Evolutionary conservation across 768 basidiomycete genomes (phyloP).

Genomic region (Daedaleopsis sinensis): DNA sequence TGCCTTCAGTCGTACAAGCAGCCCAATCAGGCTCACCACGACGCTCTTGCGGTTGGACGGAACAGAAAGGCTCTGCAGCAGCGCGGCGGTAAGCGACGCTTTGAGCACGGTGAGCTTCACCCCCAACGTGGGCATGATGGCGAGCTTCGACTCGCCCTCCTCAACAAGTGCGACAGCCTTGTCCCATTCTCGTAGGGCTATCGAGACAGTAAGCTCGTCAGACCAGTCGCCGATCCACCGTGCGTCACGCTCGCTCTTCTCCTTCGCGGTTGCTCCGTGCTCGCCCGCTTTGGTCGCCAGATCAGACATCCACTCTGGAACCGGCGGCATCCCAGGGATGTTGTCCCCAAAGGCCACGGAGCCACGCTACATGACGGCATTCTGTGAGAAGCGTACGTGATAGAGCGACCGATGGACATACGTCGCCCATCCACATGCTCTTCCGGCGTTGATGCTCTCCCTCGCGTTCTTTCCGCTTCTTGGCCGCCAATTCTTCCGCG

Average conservation of each 20-base stretch:
- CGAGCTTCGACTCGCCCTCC: constrained; percentile 69
- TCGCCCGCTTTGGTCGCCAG: constrained; percentile 60
- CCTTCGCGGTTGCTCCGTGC: constrained; percentile 59
- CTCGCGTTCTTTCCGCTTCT: constrained; percentile 91
- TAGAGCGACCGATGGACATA: constrained; percentile 26
- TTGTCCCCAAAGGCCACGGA: constrained; percentile 35
- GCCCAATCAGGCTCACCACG: constrained; percentile 69
- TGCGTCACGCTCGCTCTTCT: constrained; percentile 77
- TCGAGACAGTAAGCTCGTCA: constrained; percentile 89
- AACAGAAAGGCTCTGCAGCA: constrained; percentile 74
- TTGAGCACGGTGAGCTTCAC: constrained; percentile 68
- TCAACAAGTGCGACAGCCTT: constrained; percentile 85
- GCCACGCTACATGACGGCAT: constrained; percentile 29
- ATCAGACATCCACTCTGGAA: constrained; percentile 81
- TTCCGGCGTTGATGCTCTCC: constrained; percentile 90
- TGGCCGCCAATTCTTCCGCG: constrained; percentile 87
- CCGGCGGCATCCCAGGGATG: constrained; percentile 48
- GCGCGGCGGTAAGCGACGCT: constrained; percentile 66
- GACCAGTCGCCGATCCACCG: constrained; percentile 91
- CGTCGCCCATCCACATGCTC: constrained; percentile 62
- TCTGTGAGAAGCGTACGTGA: background rate
- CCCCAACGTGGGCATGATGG: constrained; percentile 53
- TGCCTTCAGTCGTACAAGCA: constrained; percentile 75
- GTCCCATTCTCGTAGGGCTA: constrained; percentile 87
- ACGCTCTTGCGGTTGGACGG: constrained; percentile 77